Conservation (phyloP, 176 grass and related monocot species). For the Saccharum spontaneum region DNA sequence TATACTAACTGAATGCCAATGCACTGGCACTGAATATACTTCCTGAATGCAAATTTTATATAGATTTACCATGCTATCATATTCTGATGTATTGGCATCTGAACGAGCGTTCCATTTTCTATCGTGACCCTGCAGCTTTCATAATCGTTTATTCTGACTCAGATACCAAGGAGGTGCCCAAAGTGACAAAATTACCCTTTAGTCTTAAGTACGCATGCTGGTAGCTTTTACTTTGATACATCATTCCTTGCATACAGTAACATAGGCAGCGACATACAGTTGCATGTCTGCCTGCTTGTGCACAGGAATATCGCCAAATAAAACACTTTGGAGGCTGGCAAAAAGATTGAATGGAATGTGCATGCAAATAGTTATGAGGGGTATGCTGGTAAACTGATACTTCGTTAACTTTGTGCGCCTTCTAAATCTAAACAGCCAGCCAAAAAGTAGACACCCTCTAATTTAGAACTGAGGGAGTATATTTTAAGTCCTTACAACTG, state of each 20-base stretch:
- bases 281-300: background rate
- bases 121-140: background rate
- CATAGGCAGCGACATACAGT: background rate
- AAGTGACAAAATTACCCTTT: background rate
- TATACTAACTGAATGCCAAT: background rate
- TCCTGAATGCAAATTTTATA: background rate
- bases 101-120: background rate
- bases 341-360: background rate
- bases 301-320: background rate
- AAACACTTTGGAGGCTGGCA: background rate
- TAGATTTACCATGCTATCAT: background rate
- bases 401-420: background rate
- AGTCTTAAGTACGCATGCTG: background rate
- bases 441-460: background rate
- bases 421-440: background rate
- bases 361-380: background rate
- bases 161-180: background rate
- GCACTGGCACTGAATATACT: background rate
- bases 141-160: background rate
- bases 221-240: background rate
- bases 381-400: background rate
- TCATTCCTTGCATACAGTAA: background rate
- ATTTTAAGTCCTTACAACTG: background rate
- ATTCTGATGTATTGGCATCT: background rate
- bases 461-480: background rate